Evolutionary conservation across 768 basidiomycete species (phyloP).

Genomic region (Lentinula guzmanii): DNA sequence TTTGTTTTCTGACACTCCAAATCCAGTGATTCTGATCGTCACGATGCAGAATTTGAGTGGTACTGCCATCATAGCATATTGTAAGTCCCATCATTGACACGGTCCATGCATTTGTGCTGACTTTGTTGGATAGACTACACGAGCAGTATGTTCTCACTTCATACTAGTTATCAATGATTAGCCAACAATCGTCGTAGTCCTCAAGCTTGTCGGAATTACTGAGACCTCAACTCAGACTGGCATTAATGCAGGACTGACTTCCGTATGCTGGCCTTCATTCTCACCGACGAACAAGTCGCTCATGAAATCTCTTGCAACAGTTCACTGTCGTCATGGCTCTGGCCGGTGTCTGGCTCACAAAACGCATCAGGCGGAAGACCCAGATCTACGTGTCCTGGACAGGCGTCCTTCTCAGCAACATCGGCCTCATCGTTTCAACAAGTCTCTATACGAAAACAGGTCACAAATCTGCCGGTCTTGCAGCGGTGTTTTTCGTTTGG

Average conservation of each 20-base stretch:
- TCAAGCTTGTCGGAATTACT: constrained; percentile 6
- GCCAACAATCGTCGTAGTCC: neutral
- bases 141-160: neutral
- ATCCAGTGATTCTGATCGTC: constrained; percentile 3
- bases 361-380: constrained; percentile 1
- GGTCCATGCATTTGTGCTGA: neutral
- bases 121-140: constrained; percentile 1
- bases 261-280: neutral
- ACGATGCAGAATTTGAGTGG: constrained; percentile 6
- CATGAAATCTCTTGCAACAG: neutral
- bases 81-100: neutral
- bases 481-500: constrained; percentile 6
- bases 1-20: neutral
- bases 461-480: constrained; percentile 2
- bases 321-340: constrained; percentile 7
- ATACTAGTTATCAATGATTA: neutral
- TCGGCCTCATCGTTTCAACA: constrained; percentile 3
- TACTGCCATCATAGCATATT: constrained; percentile 6
- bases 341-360: constrained; percentile 4
- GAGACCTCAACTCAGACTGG: constrained; percentile 1
- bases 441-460: neutral
- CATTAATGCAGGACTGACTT: constrained; percentile 7
- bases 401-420: constrained; percentile 4
- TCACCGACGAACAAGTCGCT: too few relatives aligned
- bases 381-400: constrained; percentile 1